Percentiles rank a stretch among this genome's conserved stretches.
Conservation (phyloP, 805 yeast species). For the Yarrowia osloensis region DNA sequence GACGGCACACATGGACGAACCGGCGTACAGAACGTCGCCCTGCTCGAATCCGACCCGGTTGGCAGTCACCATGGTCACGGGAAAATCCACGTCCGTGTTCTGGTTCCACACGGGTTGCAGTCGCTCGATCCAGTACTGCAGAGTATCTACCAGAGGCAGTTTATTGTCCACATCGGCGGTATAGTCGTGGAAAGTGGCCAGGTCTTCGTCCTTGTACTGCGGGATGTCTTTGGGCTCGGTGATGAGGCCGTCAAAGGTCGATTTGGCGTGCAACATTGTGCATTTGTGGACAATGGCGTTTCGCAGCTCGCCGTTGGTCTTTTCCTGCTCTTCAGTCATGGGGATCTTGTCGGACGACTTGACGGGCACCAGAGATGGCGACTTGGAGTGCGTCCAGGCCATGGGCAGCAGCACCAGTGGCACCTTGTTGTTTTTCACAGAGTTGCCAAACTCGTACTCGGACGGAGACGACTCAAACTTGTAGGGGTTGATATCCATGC, state of each 20-base stretch:
- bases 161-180: constrained; percentile 37
- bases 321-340: constrained; percentile 33
- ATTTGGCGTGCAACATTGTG: constrained; percentile 11
- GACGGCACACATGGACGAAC: constrained; percentile 31
- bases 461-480: constrained; percentile 78
- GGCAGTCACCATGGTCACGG: constrained; percentile 53
- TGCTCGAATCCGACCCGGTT: constrained; percentile 78
- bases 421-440: constrained; percentile 51
- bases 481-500: constrained; percentile 93
- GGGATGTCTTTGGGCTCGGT: constrained; percentile 32
- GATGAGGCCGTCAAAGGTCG: constrained; percentile 12
- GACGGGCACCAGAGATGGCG: constrained; percentile 30
- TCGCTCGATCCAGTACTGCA: constrained; percentile 75
- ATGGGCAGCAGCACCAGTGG: constrained; percentile 73
- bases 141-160: constrained; percentile 51
- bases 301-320: constrained; percentile 32
- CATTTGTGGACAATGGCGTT: constrained; percentile 24
- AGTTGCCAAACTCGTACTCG: constrained; percentile 66
- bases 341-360: constrained; percentile 9
- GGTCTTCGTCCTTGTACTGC: constrained; percentile 36
- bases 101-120: constrained; percentile 55
- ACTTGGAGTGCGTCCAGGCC: constrained; percentile 67
- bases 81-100: constrained; percentile 35
- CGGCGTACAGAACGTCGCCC: constrained; percentile 44
- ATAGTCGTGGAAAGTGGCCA: constrained; percentile 9